Conservation (phyloP, 495 filamentous ascomycete genomes). For the Trichoderma reesei region DNA sequence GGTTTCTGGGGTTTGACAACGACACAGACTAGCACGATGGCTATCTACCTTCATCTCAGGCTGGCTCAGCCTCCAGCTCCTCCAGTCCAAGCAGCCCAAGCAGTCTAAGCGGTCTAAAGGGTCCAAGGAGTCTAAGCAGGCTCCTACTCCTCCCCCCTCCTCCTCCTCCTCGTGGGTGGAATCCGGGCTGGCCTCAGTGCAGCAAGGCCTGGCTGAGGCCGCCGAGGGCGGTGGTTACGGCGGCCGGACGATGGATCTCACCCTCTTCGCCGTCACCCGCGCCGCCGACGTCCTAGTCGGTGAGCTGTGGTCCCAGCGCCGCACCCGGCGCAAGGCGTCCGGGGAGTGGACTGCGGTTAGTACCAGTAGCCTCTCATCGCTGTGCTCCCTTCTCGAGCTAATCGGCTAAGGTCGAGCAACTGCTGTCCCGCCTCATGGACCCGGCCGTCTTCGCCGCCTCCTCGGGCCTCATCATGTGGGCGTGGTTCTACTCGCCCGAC, state of each 20-base stretch:
- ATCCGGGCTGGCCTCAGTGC: background rate
- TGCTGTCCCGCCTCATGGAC: constrained; percentile 48
- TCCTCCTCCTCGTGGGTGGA: background rate
- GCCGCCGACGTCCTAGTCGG: constrained; percentile 65
- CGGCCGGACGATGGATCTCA: constrained; percentile 78
- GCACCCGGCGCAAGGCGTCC: constrained; percentile 23
- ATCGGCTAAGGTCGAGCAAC: constrained; percentile 30
- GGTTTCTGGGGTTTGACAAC: background rate
- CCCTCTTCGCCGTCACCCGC: constrained; percentile 66
- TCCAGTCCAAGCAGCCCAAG: constrained; percentile 19
- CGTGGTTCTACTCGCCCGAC: constrained; percentile 70
- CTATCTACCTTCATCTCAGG: constrained; percentile 40
- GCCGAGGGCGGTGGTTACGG: constrained; percentile 28
- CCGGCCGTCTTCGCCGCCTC: constrained; percentile 67
- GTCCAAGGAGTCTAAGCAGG: constrained; percentile 25
- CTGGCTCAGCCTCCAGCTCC: constrained; percentile 39
- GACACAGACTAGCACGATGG: constrained; percentile 33
- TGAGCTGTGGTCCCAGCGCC: constrained; percentile 50
- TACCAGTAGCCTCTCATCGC: constrained; percentile 8
- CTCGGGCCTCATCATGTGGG: constrained; percentile 80
- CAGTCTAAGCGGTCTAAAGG: too few species aligned
- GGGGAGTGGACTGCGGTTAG: constrained; percentile 40
- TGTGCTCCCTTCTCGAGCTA: constrained; percentile 9
- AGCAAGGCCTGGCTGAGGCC: background rate
- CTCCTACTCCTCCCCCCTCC: constrained; percentile 15